Percentiles rank a stretch among this genome's conserved stretches.
Evolutionary conservation across 768 basidiomycete genomes (phyloP).

Genomic region (Rhodotorula paludigena): DNA sequence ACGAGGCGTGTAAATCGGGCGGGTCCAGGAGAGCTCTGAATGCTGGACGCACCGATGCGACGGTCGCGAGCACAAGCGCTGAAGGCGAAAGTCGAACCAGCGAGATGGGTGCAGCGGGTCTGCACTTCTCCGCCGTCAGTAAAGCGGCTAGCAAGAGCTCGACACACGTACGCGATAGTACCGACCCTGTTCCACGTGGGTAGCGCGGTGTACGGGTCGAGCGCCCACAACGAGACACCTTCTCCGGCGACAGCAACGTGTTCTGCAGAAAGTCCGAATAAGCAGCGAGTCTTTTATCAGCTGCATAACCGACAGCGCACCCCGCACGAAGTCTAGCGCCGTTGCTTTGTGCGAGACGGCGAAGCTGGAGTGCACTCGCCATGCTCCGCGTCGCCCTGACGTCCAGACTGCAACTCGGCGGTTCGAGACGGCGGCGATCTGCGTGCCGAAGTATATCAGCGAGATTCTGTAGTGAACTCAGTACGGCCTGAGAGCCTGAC

Average conservation of each 20-base stretch:
- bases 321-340: conserved; percentile 20
- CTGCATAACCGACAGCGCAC: background rate
- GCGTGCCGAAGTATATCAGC: background rate
- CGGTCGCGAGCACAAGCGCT: conserved; percentile 11
- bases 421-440: conserved; percentile 35
- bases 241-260: conserved; percentile 7
- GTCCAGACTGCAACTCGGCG: conserved; percentile 30
- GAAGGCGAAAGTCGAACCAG: conserved; percentile 18
- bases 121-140: accelerated
- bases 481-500: background rate
- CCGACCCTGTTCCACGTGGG: conserved; percentile 20
- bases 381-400: background rate
- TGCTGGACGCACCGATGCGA: background rate
- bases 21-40: too few relatives aligned
- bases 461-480: accelerated
- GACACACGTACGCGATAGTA: background rate
- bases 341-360: background rate
- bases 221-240: conserved; percentile 8
- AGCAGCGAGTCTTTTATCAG: too few relatives aligned
- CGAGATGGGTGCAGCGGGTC: background rate
- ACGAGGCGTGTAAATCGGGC: accelerated
- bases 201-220: conserved; percentile 2
- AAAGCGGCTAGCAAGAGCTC: too few relatives aligned
- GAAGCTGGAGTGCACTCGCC: conserved; percentile 41
- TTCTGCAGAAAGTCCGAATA: background rate